Conservation (phyloP, 2,329 filamentous ascomycete species). For the Aureobasidium sp. region DNA sequence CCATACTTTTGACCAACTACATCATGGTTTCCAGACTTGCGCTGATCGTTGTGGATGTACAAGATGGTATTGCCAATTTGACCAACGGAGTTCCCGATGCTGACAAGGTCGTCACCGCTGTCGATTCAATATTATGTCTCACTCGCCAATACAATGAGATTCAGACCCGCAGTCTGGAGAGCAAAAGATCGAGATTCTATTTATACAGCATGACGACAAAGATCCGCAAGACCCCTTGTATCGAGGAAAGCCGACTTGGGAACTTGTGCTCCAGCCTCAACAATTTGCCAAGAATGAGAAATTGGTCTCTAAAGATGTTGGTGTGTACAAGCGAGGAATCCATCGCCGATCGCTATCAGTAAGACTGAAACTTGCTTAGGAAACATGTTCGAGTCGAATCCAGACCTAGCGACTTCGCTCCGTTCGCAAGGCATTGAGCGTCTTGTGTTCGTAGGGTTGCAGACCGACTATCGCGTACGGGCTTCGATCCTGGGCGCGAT, state of each 20-base stretch:
- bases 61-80: not conserved
- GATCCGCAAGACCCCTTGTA: not conserved
- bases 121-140: not conserved
- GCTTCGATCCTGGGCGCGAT: not conserved
- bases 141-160: not conserved
- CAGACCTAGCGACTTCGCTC: not conserved
- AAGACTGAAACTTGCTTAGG: not conserved
- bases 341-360: too few relatives aligned
- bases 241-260: not conserved
- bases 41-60: not conserved
- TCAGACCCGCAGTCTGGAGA: fast-evolving
- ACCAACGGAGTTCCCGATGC: not conserved
- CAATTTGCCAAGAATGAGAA: not conserved
- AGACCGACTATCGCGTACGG: not conserved
- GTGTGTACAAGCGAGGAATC: not conserved
- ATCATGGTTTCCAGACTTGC: not conserved
- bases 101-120: not conserved
- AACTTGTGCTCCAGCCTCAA: not conserved
- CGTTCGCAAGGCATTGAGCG: not conserved
- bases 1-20: too few relatives aligned
- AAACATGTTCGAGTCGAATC: not conserved
- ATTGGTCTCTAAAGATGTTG: not conserved
- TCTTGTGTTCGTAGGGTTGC: not conserved
- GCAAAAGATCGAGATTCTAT: not conserved
- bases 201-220: conserved; percentile 3